Base-by-base conservation (phyloP, 148 eudicot genomes). In the Pharnaceum exiguum region DNA sequence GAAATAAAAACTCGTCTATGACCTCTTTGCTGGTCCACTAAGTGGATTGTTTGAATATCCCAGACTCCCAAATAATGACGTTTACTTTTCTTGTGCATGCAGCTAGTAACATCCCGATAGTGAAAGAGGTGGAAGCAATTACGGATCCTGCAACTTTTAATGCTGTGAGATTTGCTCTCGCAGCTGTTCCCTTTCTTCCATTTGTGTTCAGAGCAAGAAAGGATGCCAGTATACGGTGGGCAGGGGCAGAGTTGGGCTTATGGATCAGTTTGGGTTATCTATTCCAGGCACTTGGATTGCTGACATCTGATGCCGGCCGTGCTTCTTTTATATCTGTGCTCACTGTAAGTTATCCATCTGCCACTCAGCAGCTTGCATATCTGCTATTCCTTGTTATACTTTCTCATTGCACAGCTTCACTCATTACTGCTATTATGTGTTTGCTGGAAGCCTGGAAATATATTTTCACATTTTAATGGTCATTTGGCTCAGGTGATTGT, bases 261-360 rank as follows among this genome's bases (percentile, higher is more conserved):
- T 86, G 94, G 94, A 75, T 78, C 62, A 80, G 94, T 68, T 61
- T 86, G 60, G 94, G 82, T 26, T 86, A 86, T 66, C 77, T 80
- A 40, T 56, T 76, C 61, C 86, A 86, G 71, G 86, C 95, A 36
- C 74, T 82, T 67, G 95, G 89, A 33, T 75, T 82, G 51, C 84
- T 80, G 35, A 86, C 95, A 18, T 82, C 86, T 45, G 89, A 77
- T 59, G 95, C 86, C 50, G 95, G 86, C 28, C 86, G 86, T 60
- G 86, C 89, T 50, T 77, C 95, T 13, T 82, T 86, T 71, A 57
- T 83, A 54, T 44, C 86, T 29, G 69, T 76, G 82, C 72, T 86
- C 50, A 86, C 95, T 35, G 89, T 83, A 78, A 80, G 89, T 35
- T 6, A 6, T 35, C 12, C 12, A 35, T 35, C 12, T 35, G 7